Conservation (phyloP, 345 rosid species). For the Psidium friedrichsthalianum region DNA sequence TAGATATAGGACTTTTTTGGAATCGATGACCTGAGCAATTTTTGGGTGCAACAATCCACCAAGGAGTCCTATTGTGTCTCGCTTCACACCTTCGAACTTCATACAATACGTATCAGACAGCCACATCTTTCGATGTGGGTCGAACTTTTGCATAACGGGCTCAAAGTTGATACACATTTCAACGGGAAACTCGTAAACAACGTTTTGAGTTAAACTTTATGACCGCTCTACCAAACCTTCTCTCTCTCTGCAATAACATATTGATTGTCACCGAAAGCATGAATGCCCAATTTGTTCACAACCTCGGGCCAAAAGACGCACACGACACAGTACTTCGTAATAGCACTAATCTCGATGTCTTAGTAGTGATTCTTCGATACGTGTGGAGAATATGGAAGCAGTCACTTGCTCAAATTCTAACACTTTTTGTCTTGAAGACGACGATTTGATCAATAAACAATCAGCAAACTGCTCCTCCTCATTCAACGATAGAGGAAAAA, state of each 20-base stretch:
- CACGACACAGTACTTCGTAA: not conserved
- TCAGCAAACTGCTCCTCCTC: not conserved
- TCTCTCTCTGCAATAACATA: not conserved
- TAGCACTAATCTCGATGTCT: not conserved
- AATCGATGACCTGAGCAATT: too few species aligned
- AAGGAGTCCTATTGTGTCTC: too few species aligned
- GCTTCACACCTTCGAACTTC: not conserved
- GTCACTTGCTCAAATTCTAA: not conserved
- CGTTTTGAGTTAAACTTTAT: not conserved
- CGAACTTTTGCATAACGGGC: not conserved
- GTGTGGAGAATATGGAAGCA: not conserved
- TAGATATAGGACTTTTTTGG: too few species aligned
- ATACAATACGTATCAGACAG: not conserved
- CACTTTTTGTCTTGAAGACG: not conserved
- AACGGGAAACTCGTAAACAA: not conserved
- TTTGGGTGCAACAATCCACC: too few species aligned
- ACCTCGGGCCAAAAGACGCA: not conserved
- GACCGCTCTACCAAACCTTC: not conserved
- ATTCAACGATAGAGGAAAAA: not conserved
- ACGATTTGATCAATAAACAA: not conserved
- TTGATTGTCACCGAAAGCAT: not conserved
- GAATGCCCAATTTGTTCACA: not conserved
- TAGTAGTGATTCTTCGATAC: not conserved
- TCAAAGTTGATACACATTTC: not conserved
- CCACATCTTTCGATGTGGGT: not conserved